Conservation (phyloP, 2,329 filamentous ascomycete species). For the Pestalotiopsis fici region DNA sequence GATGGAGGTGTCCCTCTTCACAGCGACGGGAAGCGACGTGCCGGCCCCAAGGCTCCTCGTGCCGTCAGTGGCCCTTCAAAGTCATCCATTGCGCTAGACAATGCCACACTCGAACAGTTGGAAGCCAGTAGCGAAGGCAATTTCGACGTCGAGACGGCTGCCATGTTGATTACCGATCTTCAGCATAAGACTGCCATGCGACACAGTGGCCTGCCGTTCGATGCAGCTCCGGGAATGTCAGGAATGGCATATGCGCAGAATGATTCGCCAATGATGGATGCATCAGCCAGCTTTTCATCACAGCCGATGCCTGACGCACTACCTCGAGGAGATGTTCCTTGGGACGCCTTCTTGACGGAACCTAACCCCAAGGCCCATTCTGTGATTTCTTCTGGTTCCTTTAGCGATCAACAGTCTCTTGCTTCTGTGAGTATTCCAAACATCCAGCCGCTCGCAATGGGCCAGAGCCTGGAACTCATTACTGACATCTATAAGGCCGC, state of each 20-base stretch:
- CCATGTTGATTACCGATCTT: conserved; percentile 97
- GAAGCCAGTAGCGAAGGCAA: conserved; percentile 87
- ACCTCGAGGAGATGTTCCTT: conserved; percentile 78
- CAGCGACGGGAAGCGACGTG: conserved; percentile 88
- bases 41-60: conserved; percentile 64
- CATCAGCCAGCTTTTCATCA: conserved; percentile 74
- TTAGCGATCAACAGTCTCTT: conserved; percentile 65
- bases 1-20: conserved; percentile 93
- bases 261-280: conserved; percentile 72
- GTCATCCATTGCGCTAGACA: conserved; percentile 77
- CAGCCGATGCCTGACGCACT: conserved; percentile 59
- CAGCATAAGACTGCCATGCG: conserved; percentile 87
- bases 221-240: conserved; percentile 58
- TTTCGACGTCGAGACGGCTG: conserved; percentile 95
- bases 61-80: conserved; percentile 70
- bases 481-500: conserved; percentile 71
- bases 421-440: conserved; percentile 53
- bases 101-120: conserved; percentile 86
- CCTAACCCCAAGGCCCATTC: conserved; percentile 68
- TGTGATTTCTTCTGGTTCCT: conserved; percentile 67
- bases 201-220: conserved; percentile 55
- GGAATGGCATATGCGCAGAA: conserved; percentile 65
- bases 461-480: no score
- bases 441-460: no score
- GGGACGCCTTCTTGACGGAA: conserved; percentile 85